Evolutionary conservation across 768 basidiomycete genomes (phyloP).

Genomic region (Xanthoconium stramineum): DNA sequence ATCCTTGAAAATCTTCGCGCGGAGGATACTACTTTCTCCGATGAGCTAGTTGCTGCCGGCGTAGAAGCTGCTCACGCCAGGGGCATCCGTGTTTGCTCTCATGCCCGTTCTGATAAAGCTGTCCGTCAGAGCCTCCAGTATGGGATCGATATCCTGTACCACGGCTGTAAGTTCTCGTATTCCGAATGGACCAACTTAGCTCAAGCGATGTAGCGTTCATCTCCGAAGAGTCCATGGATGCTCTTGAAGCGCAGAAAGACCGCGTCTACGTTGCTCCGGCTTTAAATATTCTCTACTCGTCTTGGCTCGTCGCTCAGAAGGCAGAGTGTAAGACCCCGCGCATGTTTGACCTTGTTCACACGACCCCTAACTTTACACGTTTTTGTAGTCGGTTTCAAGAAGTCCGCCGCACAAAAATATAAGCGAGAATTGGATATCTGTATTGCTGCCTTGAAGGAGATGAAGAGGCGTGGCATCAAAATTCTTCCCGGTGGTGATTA

Average conservation of each 20-base stretch:
- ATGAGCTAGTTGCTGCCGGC: conserved; percentile 33
- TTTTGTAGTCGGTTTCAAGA: conserved; percentile 20
- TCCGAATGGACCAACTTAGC: background rate
- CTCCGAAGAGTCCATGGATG: conserved; percentile 35
- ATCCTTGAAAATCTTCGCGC: conserved; percentile 34
- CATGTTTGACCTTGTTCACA: background rate
- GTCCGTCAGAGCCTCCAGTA: conserved; percentile 35
- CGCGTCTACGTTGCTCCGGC: conserved; percentile 34
- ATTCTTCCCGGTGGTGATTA: conserved; percentile 38
- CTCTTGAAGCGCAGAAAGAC: conserved; percentile 34
- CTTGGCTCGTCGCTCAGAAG: conserved; percentile 25
- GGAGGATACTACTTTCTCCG: conserved; percentile 34
- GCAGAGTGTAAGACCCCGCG: conserved; percentile 18
- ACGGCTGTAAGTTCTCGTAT: conserved; percentile 18
- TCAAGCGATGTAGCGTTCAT: conserved; percentile 31
- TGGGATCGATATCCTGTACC: conserved; percentile 33
- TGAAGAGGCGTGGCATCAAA: conserved; percentile 35
- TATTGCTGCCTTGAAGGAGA: conserved; percentile 34
- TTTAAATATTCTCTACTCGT: conserved; percentile 29
- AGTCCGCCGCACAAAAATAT: conserved; percentile 19
- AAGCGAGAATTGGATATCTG: conserved; percentile 33
- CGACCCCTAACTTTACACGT: background rate
- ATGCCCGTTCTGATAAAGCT: conserved; percentile 34
- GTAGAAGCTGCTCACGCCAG: conserved; percentile 34
- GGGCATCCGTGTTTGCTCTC: conserved; percentile 37